phyloP scores from a whole-genome alignment of 1,139 yeast genomes.

The Zygosaccharomyces pseudobailii region DNA sequence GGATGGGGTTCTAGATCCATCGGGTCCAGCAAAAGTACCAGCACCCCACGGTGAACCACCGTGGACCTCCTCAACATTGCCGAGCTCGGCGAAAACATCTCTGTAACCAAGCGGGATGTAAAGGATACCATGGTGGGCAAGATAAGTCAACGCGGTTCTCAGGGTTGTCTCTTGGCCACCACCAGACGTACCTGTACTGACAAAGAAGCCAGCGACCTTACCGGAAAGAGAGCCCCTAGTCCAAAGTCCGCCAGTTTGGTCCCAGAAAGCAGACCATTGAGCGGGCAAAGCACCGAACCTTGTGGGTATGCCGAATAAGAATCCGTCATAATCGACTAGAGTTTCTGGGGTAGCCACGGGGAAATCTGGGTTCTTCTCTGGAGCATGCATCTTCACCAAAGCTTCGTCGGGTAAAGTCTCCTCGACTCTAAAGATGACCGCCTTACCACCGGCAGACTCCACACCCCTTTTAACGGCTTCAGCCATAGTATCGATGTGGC shows the following conservation, averaged over 20 bases:
- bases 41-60: slow-evolving; percentile 79
- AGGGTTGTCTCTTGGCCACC: slow-evolving; percentile 64
- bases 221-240: slow-evolving; percentile 52
- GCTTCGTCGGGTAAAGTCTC: slow-evolving; percentile 60
- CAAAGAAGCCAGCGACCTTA: slow-evolving; percentile 55
- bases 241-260: slow-evolving; percentile 58
- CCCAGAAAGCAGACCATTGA: slow-evolving; percentile 63
- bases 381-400: slow-evolving; percentile 59
- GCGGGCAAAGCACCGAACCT: slow-evolving; percentile 60
- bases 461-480: slow-evolving; percentile 53
- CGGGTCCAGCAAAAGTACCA: slow-evolving; percentile 60
- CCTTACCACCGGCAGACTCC: slow-evolving; percentile 56
- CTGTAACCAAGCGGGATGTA: slow-evolving; percentile 60
- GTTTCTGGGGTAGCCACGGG: slow-evolving; percentile 50
- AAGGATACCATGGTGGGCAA: slow-evolving; percentile 59
- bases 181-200: slow-evolving; percentile 55
- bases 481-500: slow-evolving; percentile 55
- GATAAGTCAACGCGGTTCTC: slow-evolving; percentile 45
- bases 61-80: slow-evolving; percentile 56
- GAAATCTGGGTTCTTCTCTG: slow-evolving; percentile 48
- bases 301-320: slow-evolving; percentile 61
- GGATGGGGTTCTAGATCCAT: slow-evolving; percentile 61
- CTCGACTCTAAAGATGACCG: slow-evolving; percentile 56
- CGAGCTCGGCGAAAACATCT: slow-evolving; percentile 45
- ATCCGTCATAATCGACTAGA: slow-evolving; percentile 51